These are phyloP conservation scores for Santalum album DNA, from an alignment of 164 flowering plant species.

Conservation along the genomic window DNA sequence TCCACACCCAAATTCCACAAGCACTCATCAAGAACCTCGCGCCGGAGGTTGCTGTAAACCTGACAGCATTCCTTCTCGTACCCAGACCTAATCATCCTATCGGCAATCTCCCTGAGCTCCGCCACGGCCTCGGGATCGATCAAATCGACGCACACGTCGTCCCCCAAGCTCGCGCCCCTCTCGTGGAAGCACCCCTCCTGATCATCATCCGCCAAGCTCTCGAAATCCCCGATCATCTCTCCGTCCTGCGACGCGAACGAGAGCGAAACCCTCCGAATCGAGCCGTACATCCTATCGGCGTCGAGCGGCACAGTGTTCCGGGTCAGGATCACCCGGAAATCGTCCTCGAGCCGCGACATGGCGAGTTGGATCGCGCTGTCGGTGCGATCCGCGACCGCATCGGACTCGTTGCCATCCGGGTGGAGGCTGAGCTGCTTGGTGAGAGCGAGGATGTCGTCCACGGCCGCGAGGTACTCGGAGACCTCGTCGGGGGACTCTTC, in stretches of 20 bases:
- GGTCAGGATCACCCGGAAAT: slow-evolving; percentile 26
- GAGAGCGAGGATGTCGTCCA: slow-evolving; percentile 9
- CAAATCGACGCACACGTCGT: slow-evolving; percentile 48
- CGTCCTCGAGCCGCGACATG: slow-evolving; percentile 38
- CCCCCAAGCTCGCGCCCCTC: slow-evolving; percentile 43
- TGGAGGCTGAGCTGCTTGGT: slow-evolving; percentile 13
- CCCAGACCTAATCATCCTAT: slow-evolving; percentile 71
- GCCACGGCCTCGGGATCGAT: slow-evolving; percentile 42
- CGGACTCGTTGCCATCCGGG: neutral
- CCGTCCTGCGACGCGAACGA: slow-evolving; percentile 39
- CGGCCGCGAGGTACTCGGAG: slow-evolving; percentile 31
- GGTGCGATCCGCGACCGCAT: slow-evolving; percentile 25
- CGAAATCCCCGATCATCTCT: slow-evolving; percentile 15
- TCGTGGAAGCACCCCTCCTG: slow-evolving; percentile 27
- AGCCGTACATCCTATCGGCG: slow-evolving; percentile 45
- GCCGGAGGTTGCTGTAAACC: slow-evolving; percentile 61
- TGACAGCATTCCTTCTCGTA: slow-evolving; percentile 90
- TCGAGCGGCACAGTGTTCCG: slow-evolving; percentile 37
- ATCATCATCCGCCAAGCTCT: slow-evolving; percentile 29
- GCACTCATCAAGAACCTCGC: slow-evolving; percentile 77
- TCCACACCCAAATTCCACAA: slow-evolving; percentile 64
- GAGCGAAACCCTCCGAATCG: slow-evolving; percentile 43
- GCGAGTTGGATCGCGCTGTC: slow-evolving; percentile 32
- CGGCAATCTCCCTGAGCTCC: slow-evolving; percentile 63
- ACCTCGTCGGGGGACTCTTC: slow-evolving; percentile 34